Conservation (phyloP, 495 filamentous ascomycete genomes). For the Amorphotheca resinae region DNA sequence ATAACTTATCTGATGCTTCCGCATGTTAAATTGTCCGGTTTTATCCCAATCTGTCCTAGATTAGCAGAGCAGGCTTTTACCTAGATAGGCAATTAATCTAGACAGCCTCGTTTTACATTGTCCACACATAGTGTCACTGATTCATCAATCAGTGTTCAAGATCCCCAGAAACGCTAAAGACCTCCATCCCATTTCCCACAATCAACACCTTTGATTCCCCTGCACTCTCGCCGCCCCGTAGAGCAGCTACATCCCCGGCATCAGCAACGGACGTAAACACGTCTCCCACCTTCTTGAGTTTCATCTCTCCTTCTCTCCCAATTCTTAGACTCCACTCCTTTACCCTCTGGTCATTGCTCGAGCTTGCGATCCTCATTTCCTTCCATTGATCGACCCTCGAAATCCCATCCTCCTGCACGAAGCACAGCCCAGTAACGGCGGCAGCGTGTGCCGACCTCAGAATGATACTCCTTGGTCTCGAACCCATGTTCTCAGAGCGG, state of each 20-base stretch:
- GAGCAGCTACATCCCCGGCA: conserved; percentile 14
- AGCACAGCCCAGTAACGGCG: conserved; percentile 55
- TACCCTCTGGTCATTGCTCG: conserved; percentile 71
- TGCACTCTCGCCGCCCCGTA: neutral
- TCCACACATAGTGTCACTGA: no score
- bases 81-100: no score
- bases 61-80: no score
- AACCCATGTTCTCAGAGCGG: neutral
- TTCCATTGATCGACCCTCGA: neutral
- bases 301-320: neutral
- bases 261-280: conserved; percentile 18
- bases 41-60: no score
- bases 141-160: no score
- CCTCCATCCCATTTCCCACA: conserved; percentile 36
- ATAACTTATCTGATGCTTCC: no score
- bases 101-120: no score
- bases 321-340: conserved; percentile 50
- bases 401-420: conserved; percentile 22
- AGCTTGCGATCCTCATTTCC: conserved; percentile 34
- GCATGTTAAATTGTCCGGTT: no score
- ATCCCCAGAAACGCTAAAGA: conserved; percentile 12
- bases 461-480: conserved; percentile 21
- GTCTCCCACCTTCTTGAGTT: conserved; percentile 11
- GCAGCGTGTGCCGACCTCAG: conserved; percentile 69
- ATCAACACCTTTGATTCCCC: conserved; percentile 23